These are phyloP conservation scores for Aspergillus haitiensis DNA, from an alignment of 495 filamentous ascomycete genomes.

Conservation along the genomic window DNA sequence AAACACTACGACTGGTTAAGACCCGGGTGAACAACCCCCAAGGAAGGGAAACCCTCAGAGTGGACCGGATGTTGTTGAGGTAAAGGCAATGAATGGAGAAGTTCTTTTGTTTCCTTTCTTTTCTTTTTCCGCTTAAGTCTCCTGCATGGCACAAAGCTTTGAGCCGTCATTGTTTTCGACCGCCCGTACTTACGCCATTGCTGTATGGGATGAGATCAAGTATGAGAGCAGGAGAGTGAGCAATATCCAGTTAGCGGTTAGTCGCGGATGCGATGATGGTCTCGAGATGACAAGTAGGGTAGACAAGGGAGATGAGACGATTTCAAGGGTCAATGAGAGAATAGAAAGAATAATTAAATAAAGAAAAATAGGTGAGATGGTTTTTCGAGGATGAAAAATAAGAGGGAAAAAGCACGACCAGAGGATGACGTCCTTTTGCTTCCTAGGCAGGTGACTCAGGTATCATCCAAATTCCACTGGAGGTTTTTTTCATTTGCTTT, in stretches of 20 bases:
- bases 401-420: no score
- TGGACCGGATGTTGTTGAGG: slow-evolving; percentile 1
- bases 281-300: slow-evolving; percentile 13
- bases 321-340: background rate
- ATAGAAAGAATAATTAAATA: background rate
- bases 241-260: slow-evolving; percentile 1
- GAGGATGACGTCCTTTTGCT: no score
- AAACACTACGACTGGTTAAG: slow-evolving; percentile 4
- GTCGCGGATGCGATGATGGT: slow-evolving; percentile 9
- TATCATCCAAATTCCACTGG: slow-evolving; percentile 3
- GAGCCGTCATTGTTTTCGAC: slow-evolving; percentile 22
- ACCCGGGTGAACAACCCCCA: background rate
- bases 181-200: slow-evolving; percentile 28
- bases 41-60: slow-evolving; percentile 6
- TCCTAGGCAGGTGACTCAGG: slow-evolving; percentile 5
- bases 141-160: slow-evolving; percentile 17
- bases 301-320: background rate
- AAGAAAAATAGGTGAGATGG: background rate
- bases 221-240: slow-evolving; percentile 5
- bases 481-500: background rate
- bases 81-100: slow-evolving; percentile 5
- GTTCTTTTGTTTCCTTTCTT: slow-evolving; percentile 19
- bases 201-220: slow-evolving; percentile 23
- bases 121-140: slow-evolving; percentile 22
- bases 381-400: no score